Evolutionary conservation across 495 filamentous ascomycete species (phyloP).

Genomic region (Hyaloscypha variabilis): DNA sequence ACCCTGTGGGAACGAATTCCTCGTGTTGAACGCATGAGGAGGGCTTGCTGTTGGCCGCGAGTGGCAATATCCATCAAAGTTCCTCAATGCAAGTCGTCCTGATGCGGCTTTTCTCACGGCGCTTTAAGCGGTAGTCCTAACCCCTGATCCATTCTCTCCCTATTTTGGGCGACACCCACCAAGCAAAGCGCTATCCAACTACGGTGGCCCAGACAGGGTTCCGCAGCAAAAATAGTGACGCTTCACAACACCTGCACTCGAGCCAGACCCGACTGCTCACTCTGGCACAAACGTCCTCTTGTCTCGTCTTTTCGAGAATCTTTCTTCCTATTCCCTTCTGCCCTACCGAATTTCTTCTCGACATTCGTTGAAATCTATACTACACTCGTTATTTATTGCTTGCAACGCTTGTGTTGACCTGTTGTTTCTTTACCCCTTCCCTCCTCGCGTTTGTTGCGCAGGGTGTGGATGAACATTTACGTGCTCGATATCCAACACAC

Average conservation of each 20-base stretch:
- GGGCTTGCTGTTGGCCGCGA: neutral
- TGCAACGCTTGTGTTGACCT: neutral
- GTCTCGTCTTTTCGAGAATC: neutral
- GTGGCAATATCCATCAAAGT: neutral
- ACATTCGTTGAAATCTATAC: slow-evolving; percentile 16
- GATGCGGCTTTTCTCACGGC: neutral
- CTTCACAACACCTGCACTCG: neutral
- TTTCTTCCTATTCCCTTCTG: slow-evolving; percentile 1
- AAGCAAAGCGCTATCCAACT: no score
- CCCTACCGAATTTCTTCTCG: neutral
- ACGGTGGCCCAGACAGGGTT: no score
- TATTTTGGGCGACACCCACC: no score
- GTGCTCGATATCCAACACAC: neutral
- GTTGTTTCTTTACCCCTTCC: slow-evolving; percentile 4
- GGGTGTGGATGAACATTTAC: slow-evolving; percentile 4
- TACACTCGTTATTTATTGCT: slow-evolving; percentile 12
- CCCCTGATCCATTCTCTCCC: neutral
- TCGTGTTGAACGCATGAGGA: neutral
- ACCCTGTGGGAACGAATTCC: neutral
- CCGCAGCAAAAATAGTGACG: no score
- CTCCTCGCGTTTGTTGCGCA: slow-evolving; percentile 17
- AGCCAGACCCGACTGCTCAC: neutral
- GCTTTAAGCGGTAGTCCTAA: neutral
- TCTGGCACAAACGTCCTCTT: slow-evolving; percentile 1
- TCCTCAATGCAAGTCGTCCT: neutral